Evolutionary conservation across 179 eudicot genomes (phyloP), one percentile per base, ranked within the genome.

Genomic region (Heliamphora pulchella): DNA sequence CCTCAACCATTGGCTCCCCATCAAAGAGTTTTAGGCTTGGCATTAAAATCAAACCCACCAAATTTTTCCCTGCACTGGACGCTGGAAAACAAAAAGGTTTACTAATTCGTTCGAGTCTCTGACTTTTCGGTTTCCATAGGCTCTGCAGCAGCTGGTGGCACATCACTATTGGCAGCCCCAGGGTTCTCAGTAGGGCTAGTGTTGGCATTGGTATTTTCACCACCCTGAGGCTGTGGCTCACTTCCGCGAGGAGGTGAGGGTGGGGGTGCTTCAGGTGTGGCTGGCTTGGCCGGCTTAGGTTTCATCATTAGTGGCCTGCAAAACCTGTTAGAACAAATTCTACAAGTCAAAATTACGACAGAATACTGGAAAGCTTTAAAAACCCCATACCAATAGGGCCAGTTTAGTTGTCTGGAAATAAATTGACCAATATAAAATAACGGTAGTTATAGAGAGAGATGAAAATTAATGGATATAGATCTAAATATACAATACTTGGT

Each of bases 251-350:
- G 43, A 53, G 86, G 22, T 41, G 80, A 46, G 10, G 83, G 77
- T 11, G 88, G 66, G 4, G 84, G 61, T 11, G 82, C 10, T 76
- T 81, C 84, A 1, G 88, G 86, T 10, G 86, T 64, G 1, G 79
- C 78, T 39, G 87, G 81, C 47, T 79, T 82, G 22, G 76, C 75
- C 8, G 85, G 83, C 64, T 78, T 80, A 11, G 86, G 84, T 81
- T 86, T 86, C 15, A 77, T 81, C 88, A 86, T 81, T 79, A 86
- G 79, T 39, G 88, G 86, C 84, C 86, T 81, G 77, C 86, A 84
- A 53, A 82, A 54, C 85, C 86, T 84, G 82, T 39, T 66, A 3
- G 62, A 53, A 74, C 65, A 83, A 55, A 55, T 61, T 57, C n/a
- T 11, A 70, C 72, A 8, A 58, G 13, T 82, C 46, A 74, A 64